phyloP scores from a whole-genome alignment of 2,329 filamentous ascomycete species.

The Lizonia empirigonia region DNA sequence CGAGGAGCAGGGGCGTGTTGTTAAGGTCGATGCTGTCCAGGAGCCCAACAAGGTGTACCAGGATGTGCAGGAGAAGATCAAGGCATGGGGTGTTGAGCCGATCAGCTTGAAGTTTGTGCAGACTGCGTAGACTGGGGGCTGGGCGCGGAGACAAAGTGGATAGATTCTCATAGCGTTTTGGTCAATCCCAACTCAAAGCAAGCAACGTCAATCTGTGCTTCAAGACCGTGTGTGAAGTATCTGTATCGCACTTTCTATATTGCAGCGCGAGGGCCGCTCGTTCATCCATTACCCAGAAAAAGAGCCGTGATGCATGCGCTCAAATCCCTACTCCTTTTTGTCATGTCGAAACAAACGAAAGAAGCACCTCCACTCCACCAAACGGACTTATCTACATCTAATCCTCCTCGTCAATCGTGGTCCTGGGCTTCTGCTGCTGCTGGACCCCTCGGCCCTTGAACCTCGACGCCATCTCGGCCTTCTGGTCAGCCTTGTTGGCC shows the following conservation, averaged over 20 bases:
- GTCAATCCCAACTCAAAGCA: neutral
- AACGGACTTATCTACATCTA: slow-evolving; percentile 26
- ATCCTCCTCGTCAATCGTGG: slow-evolving; percentile 45
- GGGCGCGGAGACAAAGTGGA: neutral
- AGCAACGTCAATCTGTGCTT: neutral
- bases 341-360: slow-evolving; percentile 30
- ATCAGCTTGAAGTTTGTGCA: slow-evolving; percentile 39
- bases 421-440: slow-evolving; percentile 37
- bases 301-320: slow-evolving; percentile 39
- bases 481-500: slow-evolving; percentile 71
- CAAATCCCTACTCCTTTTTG: slow-evolving; percentile 30
- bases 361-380: slow-evolving; percentile 15
- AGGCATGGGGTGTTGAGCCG: slow-evolving; percentile 42
- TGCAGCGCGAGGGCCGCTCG: slow-evolving; percentile 39
- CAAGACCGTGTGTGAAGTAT: slow-evolving; percentile 17
- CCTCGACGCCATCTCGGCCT: slow-evolving; percentile 53
- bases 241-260: slow-evolving; percentile 41
- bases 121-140: slow-evolving; percentile 18
- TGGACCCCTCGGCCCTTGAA: slow-evolving; percentile 31
- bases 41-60: slow-evolving; percentile 68
- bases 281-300: slow-evolving; percentile 35
- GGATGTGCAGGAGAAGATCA: slow-evolving; percentile 51
- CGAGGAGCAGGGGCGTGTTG: slow-evolving; percentile 74
- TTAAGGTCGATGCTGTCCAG: slow-evolving; percentile 76
- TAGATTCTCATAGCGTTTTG: neutral